These are phyloP conservation scores for Physcia stellaris DNA, from an alignment of 495 filamentous ascomycete genomes.

Conservation along the genomic window DNA sequence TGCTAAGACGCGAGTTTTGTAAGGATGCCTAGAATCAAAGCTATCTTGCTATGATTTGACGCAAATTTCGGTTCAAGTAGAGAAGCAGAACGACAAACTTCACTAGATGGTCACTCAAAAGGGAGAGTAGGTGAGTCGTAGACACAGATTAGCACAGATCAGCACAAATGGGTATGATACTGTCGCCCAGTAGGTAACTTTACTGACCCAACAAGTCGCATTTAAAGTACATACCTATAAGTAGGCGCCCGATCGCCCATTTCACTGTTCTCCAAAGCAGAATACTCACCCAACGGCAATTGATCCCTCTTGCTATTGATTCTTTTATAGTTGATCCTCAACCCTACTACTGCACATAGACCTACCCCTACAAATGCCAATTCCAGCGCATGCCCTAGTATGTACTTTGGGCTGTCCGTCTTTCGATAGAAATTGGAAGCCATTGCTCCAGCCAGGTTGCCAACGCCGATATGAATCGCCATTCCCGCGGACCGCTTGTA, in stretches of 20 bases:
- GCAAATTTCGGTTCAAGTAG: no score
- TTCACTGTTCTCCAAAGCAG: slow-evolving; percentile 38
- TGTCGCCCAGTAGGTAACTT: no score
- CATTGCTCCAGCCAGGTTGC: slow-evolving; percentile 62
- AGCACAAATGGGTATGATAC: no score
- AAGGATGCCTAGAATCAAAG: no score
- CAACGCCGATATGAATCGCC: slow-evolving; percentile 62
- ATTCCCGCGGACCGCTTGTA: slow-evolving; percentile 62
- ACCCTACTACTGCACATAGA: slow-evolving; percentile 39
- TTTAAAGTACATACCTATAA: slow-evolving; percentile 47
- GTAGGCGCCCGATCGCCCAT: slow-evolving; percentile 50
- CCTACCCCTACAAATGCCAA: slow-evolving; percentile 52
- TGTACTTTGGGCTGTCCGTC: slow-evolving; percentile 47
- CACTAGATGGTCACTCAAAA: no score
- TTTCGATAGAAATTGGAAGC: slow-evolving; percentile 64
- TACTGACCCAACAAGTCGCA: no score
- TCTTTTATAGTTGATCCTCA: slow-evolving; percentile 40
- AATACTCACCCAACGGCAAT: slow-evolving; percentile 32
- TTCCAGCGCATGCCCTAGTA: slow-evolving; percentile 56
- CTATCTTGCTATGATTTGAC: no score
- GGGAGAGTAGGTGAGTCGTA: no score
- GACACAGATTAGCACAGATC: no score
- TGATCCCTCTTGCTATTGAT: slow-evolving; percentile 48
- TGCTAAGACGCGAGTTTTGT: no score
- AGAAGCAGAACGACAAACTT: no score